Base-by-base conservation (phyloP, 148 eudicot genomes). In the Chenopodium formosanum region DNA sequence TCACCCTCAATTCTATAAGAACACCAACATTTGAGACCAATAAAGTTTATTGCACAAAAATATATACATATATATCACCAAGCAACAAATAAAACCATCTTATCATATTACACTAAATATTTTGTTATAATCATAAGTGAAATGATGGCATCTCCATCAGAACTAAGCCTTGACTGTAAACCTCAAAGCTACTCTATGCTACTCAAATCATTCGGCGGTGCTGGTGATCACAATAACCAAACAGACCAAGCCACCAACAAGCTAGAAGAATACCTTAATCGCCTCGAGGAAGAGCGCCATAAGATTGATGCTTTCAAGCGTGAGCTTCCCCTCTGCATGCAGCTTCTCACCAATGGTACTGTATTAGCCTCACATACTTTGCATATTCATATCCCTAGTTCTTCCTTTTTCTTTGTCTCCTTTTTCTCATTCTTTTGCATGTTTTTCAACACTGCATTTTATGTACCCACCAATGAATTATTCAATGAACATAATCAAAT, bases 241-340 rank as follows among this genome's bases (percentile, higher is more conserved):
- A 70, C 75, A 32, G 82, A 81, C 47, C 76, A 77, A 64, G 71
- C 86, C 9, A 79, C 88, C 4, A 91, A 85, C 20, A 91, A 89
- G 86, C 89, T 95, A 10, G 91, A 95, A 87, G 97, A 95, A 14
- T 90, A 93, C 83, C 87, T 95, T 12, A 72, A 86, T 76, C 89
- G 93, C 1, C 97, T 95, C 23, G 98, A 95, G 84, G 97, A 93
- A 78, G 98, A 95, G 80, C 86, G 93, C n/a, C 91, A 88, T 75
- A 95, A 95, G 92, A 95, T 95, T 19, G 98, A 95, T 76, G 98
- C 97, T n/a, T 95, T 95, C 86, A 95, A 93, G 84, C 97, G 97
- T 48, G 98, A 95, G 84, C 94, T 95, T 64, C 98, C 98, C 5
- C 96, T 95, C 34, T 93, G 98, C 91, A 92, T 95, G 93, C 92